A percentile compares a stretch with the other conserved stretches of the same genome.
Evolutionary conservation across 805 yeast species (phyloP).

Genomic region (Zygosaccharomyces gambellarensis): DNA sequence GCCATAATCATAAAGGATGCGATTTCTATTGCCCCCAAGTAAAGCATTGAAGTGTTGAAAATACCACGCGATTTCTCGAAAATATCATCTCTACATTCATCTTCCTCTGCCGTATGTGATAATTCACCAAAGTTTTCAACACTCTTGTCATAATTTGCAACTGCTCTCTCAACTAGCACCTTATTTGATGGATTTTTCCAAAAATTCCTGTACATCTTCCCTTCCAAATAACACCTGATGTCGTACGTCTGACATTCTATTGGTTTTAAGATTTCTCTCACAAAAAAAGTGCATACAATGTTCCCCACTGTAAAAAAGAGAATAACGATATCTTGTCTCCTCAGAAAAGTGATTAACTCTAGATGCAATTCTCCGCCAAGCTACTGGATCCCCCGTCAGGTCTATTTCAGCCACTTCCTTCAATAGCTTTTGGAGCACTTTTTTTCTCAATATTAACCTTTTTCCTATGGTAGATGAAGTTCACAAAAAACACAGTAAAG

Average conservation of each 20-base stretch:
- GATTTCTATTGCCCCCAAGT: no score
- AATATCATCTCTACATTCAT: not conserved
- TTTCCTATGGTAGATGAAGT: not conserved
- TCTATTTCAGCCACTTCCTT: not conserved
- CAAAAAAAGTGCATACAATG: not conserved
- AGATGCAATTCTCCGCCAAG: slow-evolving; percentile 3
- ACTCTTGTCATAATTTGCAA: slow-evolving; percentile 1
- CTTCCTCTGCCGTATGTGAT: not conserved
- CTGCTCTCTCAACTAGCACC: not conserved
- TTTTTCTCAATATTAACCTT: not conserved
- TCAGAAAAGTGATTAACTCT: not conserved
- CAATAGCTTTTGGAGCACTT: slow-evolving; percentile 1
- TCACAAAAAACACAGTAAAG: not conserved
- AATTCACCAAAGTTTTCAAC: not conserved
- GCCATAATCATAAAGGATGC: no score
- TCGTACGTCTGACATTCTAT: not conserved
- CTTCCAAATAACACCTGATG: not conserved
- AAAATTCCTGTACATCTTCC: not conserved
- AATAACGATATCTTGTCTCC: not conserved
- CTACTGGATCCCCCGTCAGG: slow-evolving; percentile 1
- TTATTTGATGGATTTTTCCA: slow-evolving; percentile 1
- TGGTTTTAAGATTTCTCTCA: slow-evolving; percentile 4
- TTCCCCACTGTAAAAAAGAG: slow-evolving; percentile 3
- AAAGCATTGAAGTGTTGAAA: not conserved
- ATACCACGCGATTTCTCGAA: not conserved